Evolutionary conservation across 1,284 basidiomycete species (phyloP), one percentile per base, ranked within the genome.

Genomic region (Leccinum huronense): DNA sequence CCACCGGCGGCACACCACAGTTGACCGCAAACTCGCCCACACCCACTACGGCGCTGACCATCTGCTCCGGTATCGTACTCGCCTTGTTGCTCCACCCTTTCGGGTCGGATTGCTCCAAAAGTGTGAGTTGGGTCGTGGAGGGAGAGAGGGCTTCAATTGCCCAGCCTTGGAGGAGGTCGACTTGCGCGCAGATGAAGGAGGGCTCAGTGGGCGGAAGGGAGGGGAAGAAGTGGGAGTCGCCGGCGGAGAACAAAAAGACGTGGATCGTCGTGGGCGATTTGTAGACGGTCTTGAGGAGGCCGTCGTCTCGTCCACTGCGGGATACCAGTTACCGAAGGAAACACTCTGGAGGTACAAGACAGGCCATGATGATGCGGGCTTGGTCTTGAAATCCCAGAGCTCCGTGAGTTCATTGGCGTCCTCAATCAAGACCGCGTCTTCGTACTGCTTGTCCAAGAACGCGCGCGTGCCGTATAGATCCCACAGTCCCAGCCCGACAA

Each of bases 11-110:
- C 0, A 94, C 95, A 14, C 97, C 97, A 67, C 88, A 91, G 75
- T 95, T 96, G 79, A 99, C 96, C 1, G 93, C 91, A 73, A 94
- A 97, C 68, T 97, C 95, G 48, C 96, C 95, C 3, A 96, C 88
- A 7, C 94, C 94, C 0, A 95, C 91, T 1, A 98, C 80, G 2
- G 89, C 85, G 40, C 85, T 84, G 75, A 94, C 89, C 93, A 99
- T 97, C 71, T 94, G 89, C 42, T 90, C 89, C 0, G 95, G 95
- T 45, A 96, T 95, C 16, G 93, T 93, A 38, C 64, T 71, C 0
- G 91, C 89, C 78, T 98, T 99, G 78, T 94, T 95, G 6, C 94
- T 90, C 97, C 97, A 98, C 58, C 96, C 95, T 74, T 97, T 94
- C 2, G 95, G 95, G 77, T 98, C 96, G 14, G 93, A 95, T 78